Percentiles rank a stretch among this genome's conserved stretches.
Conservation (phyloP, 441 rosid genomes). For the Populus tomentosa region DNA sequence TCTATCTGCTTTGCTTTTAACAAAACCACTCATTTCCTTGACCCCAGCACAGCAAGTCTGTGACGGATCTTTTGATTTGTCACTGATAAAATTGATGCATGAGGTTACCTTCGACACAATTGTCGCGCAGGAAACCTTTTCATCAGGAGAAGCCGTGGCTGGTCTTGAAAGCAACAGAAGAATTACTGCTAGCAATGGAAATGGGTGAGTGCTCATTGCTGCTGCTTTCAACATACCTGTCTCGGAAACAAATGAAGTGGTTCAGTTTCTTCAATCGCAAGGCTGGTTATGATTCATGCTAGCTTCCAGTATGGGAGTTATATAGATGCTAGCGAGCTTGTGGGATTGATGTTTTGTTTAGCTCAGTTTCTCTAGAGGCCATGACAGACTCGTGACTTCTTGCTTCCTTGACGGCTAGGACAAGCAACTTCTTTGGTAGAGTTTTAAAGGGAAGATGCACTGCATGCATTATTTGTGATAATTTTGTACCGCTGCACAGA, state of each 20-base stretch:
- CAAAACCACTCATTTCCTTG: background rate
- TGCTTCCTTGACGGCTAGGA: conserved; percentile 1
- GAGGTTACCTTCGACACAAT: conserved; percentile 8
- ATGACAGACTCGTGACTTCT: conserved; percentile 6
- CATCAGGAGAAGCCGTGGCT: background rate
- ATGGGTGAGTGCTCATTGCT: conserved; percentile 5
- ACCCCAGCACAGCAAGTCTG: conserved; percentile 24
- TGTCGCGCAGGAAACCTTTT: background rate
- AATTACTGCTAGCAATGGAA: conserved; percentile 7
- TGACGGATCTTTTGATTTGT: conserved; percentile 5
- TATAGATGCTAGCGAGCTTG: background rate
- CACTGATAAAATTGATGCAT: conserved; percentile 21
- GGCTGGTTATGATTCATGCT: background rate
- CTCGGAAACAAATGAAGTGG: background rate
- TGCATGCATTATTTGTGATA: background rate
- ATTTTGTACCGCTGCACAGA: no score
- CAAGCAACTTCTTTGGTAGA: background rate
- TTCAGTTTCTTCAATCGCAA: background rate
- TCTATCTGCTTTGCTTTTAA: conserved; percentile 11
- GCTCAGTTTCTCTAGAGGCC: background rate
- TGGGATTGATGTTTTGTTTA: background rate
- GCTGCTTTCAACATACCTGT: background rate
- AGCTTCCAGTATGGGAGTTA: background rate
- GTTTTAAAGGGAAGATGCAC: background rate
- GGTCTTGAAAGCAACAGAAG: conserved; percentile 16